Percentiles rank a stretch among this genome's conserved stretches.
phyloP scores from a whole-genome alignment of 2,329 filamentous ascomycete genomes.

The Lachnellula hyalina region DNA sequence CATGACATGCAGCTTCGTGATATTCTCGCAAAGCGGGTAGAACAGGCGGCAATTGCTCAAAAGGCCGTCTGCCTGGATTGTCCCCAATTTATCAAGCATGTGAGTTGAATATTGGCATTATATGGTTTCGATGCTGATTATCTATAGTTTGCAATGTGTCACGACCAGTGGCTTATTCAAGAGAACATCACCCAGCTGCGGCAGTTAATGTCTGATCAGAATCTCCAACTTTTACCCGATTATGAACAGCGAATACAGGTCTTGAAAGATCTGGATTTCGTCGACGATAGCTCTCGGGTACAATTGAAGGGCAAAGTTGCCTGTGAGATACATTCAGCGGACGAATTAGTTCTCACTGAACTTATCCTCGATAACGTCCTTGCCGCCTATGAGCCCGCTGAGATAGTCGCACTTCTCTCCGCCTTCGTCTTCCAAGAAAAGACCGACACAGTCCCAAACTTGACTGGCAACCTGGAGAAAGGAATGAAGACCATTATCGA shows the following conservation, averaged over 20 bases:
- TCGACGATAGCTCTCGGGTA: slow-evolving; percentile 81
- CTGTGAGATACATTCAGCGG: slow-evolving; percentile 95
- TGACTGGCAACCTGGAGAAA: slow-evolving; percentile 75
- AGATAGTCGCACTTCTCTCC: slow-evolving; percentile 90
- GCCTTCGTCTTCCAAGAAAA: slow-evolving; percentile 98
- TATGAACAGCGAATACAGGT: slow-evolving; percentile 94
- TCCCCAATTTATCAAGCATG: slow-evolving; percentile 78
- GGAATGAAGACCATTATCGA: slow-evolving; percentile 81
- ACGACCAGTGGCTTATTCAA: slow-evolving; percentile 94
- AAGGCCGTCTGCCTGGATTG: slow-evolving; percentile 64
- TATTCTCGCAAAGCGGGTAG: slow-evolving; percentile 64
- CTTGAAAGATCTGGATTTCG: slow-evolving; percentile 84
- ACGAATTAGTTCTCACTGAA: slow-evolving; percentile 93
- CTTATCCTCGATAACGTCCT: slow-evolving; percentile 95
- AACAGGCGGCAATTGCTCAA: slow-evolving; percentile 58
- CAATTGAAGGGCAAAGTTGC: slow-evolving; percentile 97
- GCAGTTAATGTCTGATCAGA: slow-evolving; percentile 89
- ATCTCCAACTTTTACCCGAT: slow-evolving; percentile 89
- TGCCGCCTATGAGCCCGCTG: slow-evolving; percentile 89
- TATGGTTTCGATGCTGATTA: slow-evolving; percentile 6
- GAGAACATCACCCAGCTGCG: slow-evolving; percentile 87
- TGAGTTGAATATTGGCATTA: slow-evolving; percentile 39
- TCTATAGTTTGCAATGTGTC: slow-evolving; percentile 80
- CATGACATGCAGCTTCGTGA: slow-evolving; percentile 80
- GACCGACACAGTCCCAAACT: slow-evolving; percentile 71